Percentiles rank a stretch among this genome's conserved stretches.
Evolutionary conservation across 768 basidiomycete genomes (phyloP).

Genomic region (Boletus sp.): DNA sequence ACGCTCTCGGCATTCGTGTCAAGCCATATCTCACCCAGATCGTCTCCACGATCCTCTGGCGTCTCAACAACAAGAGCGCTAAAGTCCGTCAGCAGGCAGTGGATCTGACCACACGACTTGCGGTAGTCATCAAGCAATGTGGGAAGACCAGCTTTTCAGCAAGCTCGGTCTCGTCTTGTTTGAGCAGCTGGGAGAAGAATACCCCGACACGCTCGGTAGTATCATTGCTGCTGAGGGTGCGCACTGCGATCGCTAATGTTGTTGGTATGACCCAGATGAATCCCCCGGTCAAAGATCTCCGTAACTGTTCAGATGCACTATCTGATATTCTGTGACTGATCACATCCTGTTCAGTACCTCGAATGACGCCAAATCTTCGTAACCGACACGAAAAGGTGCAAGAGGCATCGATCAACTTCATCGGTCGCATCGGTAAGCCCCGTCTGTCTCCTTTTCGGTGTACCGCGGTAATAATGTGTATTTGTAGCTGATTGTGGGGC

Average conservation of each 20-base stretch:
- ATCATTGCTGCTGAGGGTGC: slow-evolving; percentile 99
- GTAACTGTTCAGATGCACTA: slow-evolving; percentile 51
- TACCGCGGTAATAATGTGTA: slow-evolving; percentile 1
- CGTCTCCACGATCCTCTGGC: slow-evolving; percentile 98
- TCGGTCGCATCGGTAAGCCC: slow-evolving; percentile 82
- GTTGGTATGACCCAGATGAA: slow-evolving; percentile 99
- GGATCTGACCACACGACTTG: slow-evolving; percentile 91
- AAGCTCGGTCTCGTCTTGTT: slow-evolving; percentile 96
- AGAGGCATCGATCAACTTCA: slow-evolving; percentile 98
- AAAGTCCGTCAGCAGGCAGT: slow-evolving; percentile 99
- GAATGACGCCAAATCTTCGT: slow-evolving; percentile 99
- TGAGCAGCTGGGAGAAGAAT: slow-evolving; percentile 98
- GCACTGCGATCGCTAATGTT: slow-evolving; percentile 97
- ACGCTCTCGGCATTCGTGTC: slow-evolving; percentile 94
- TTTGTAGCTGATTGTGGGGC: slow-evolving; percentile 90
- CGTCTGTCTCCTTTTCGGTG: not conserved
- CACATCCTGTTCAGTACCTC: slow-evolving; percentile 66
- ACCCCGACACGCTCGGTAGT: slow-evolving; percentile 97
- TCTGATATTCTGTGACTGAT: not conserved
- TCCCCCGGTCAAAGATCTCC: slow-evolving; percentile 96
- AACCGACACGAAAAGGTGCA: slow-evolving; percentile 99
- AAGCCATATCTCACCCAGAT: slow-evolving; percentile 99
- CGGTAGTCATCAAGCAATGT: slow-evolving; percentile 98
- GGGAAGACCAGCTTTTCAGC: slow-evolving; percentile 92
- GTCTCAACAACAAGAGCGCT: slow-evolving; percentile 98